Evolutionary conservation across 2,329 filamentous ascomycete species (phyloP).

Genomic region (Calonectria hongkongensis): DNA sequence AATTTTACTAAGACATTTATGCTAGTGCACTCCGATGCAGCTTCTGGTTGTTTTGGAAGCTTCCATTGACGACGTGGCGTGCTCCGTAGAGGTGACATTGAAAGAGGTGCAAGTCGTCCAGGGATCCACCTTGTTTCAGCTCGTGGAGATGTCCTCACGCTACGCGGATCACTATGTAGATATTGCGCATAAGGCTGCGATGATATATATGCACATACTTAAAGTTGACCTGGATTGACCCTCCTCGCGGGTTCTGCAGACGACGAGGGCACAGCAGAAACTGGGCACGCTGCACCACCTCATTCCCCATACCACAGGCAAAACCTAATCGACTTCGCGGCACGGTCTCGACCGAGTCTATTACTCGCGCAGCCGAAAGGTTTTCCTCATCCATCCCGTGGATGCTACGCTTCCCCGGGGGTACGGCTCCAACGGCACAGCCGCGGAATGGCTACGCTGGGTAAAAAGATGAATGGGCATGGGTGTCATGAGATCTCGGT

Average conservation of each 20-base stretch:
- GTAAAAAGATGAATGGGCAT: not conserved
- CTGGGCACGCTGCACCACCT: not conserved
- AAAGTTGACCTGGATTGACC: not conserved
- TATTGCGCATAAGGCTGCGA: conserved; percentile 16
- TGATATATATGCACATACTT: not conserved
- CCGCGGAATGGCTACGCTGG: conserved; percentile 2
- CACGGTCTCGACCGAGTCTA: conserved; percentile 18
- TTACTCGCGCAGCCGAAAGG: not conserved
- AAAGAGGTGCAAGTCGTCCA: not conserved
- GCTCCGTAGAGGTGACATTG: conserved; percentile 14
- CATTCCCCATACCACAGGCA: not conserved
- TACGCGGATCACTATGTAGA: conserved; percentile 7
- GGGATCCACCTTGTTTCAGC: conserved; percentile 12
- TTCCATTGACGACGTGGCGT: conserved; percentile 16
- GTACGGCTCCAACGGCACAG: conserved; percentile 19
- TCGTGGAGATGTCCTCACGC: not conserved
- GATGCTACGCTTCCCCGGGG: conserved; percentile 9
- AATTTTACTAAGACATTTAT: not conserved
- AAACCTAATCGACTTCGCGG: conserved; percentile 20
- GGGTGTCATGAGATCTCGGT: conserved; percentile 14
- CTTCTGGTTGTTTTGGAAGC: conserved; percentile 32
- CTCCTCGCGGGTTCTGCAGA: too few relatives aligned
- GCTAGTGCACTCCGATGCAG: not conserved
- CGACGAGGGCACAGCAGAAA: too few relatives aligned
- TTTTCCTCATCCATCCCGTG: not conserved